Conservation (phyloP, 164 flowering plant genomes). For the Echeveria elegans region DNA sequence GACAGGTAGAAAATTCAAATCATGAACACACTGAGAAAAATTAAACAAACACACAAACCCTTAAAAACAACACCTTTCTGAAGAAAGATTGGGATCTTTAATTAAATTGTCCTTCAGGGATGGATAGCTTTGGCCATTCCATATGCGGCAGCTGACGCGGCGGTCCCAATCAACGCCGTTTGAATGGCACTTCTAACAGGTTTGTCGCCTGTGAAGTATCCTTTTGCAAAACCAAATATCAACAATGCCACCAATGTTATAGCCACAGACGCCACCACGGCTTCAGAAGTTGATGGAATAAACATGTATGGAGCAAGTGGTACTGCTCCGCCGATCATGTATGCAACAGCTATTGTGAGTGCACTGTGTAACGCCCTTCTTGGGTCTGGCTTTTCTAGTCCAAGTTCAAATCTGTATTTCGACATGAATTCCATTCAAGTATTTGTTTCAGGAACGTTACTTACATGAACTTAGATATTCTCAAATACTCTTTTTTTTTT, state of each 20-base stretch:
- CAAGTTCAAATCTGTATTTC: slow-evolving; percentile 27
- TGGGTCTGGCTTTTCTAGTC: slow-evolving; percentile 30
- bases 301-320: slow-evolving; percentile 28
- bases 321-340: slow-evolving; percentile 24
- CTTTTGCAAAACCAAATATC: slow-evolving; percentile 45
- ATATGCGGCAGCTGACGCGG: slow-evolving; percentile 87
- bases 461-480: too few species aligned
- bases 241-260: slow-evolving; percentile 21
- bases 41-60: too few species aligned
- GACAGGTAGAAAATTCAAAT: too few species aligned
- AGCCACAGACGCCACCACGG: slow-evolving; percentile 21
- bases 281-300: slow-evolving; percentile 17
- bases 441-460: too few species aligned
- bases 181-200: slow-evolving; percentile 63
- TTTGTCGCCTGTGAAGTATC: slow-evolving; percentile 57
- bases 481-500: too few species aligned
- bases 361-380: slow-evolving; percentile 28
- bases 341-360: slow-evolving; percentile 21
- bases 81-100: too few species aligned
- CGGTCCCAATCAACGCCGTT: slow-evolving; percentile 70
- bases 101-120: not conserved
- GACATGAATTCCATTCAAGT: too few species aligned
- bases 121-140: slow-evolving; percentile 64
- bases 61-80: too few species aligned
- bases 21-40: too few species aligned